Base-by-base conservation (phyloP, 1,139 yeast genomes). In the Fermentozyma sake region DNA sequence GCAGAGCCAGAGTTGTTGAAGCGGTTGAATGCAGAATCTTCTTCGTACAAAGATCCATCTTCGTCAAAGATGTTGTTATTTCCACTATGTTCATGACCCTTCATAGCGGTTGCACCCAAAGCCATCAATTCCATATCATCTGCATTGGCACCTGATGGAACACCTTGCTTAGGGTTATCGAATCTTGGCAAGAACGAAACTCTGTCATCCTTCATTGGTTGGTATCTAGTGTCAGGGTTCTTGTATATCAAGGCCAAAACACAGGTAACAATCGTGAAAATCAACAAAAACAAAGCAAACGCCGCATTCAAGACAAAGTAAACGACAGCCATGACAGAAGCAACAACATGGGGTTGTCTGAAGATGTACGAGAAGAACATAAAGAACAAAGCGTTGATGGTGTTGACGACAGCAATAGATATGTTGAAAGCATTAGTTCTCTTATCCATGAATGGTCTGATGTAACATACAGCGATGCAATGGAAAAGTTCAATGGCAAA, bases 171-270 rank as follows among this genome's bases (percentile, higher is more conserved):
- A 41, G 69, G 65, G 41, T 79, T 76, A 39, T 79, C 81, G 40
- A 65, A 60, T 39, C 77, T 68, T 17, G 78, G 79, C 44, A 78
- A 73, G 57, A 91, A 91, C 13, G 96, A 84, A 31, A 85, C 93
- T 55, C 98, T 78, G 51, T 91, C 98, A 54, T 91, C 98, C 46
- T 83, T 82, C 86, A 91, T 85, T 42, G 96, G 96, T 65, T 87
- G 93, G 62, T 91, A 91, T 44, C 96, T 73, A 10, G 93, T 79
- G 58, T 91, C 98, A 32, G 98, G 98, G 55, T 91, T 87, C 65
- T 82, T 86, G 55, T 85, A 81, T 18, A 89, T 48, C 43, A 89
- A 58, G 0, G 96, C 96, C 54, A 86, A 68, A 7, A 80, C 68
- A 61, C 96, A 87, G 4, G 95, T 85, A 24, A 87, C 76, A 42